phyloP scores from a whole-genome alignment of 257 asterid genomes.

The Penstemon barbatus region DNA sequence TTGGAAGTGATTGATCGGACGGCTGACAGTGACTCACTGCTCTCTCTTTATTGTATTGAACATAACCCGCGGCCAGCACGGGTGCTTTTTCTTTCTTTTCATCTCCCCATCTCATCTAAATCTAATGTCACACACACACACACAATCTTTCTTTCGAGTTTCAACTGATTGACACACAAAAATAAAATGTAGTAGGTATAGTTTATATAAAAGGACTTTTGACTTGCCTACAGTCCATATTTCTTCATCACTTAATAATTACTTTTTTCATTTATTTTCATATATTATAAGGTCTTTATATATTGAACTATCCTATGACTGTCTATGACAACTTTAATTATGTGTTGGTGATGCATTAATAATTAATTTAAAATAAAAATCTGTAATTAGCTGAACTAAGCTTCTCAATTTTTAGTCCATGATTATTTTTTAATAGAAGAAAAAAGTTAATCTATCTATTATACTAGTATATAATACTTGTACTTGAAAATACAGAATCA shows the following conservation, averaged over 20 bases:
- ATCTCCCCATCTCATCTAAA: neutral
- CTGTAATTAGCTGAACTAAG: too few relatives aligned
- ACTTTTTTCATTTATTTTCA: neutral
- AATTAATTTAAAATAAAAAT: too few relatives aligned
- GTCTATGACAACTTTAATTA: too few relatives aligned
- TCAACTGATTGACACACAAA: neutral
- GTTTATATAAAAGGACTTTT: neutral
- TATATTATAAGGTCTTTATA: neutral
- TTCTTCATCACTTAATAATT: neutral
- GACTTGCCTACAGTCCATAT: neutral
- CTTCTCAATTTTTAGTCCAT: too few relatives aligned
- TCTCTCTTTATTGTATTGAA: neutral
- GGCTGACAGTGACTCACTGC: slow-evolving; percentile 36
- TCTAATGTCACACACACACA: too few relatives aligned
- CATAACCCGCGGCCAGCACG: slow-evolving; percentile 70
- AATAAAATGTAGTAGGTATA: neutral
- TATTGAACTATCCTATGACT: too few relatives aligned
- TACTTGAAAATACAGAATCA: too few relatives aligned
- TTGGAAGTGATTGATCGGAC: slow-evolving; percentile 43
- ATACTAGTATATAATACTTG: too few relatives aligned
- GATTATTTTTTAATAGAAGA: too few relatives aligned
- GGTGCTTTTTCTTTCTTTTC: slow-evolving; percentile 37
- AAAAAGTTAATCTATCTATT: too few relatives aligned
- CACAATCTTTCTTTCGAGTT: neutral
- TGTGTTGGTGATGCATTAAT: too few relatives aligned